Evolutionary conservation across 2,329 filamentous ascomycete species (phyloP), one percentile per base, ranked within the genome.

Genomic region (Pseudogymnoascus sp.): DNA sequence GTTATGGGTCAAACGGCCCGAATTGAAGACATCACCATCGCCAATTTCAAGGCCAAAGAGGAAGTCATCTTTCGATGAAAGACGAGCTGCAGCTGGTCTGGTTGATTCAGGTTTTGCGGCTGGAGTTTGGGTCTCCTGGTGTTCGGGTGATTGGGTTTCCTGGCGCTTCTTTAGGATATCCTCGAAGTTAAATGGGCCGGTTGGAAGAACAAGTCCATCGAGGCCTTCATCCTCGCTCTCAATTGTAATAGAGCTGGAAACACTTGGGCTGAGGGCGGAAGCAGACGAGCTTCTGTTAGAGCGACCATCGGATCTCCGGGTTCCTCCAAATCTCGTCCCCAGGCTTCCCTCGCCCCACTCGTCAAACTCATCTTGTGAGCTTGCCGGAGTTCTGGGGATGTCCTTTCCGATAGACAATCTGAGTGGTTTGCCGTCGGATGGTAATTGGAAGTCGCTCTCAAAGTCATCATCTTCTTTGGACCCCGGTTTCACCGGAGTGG

Each of bases 171-270:
- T 87, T 45, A 98, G 79, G 62, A 92, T 87, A 68, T 92, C 88
- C 43, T 85, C 84, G 71, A 98, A 90, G 75, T 96, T 88, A 62
- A 99, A 80, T 19, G 91, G 91, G 0, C 92, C 93, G 63, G 84
- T 83, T 0, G 95, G 95, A 16, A 98, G 81, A 19, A 96, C 80
- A 13, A 99, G 82, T n/a, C 93, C 93, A 66, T 95, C 90, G 66
- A 98, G 84, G 6, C 90, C 89, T 75, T 98, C 93, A 69, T 96
- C 93, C 73, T 97, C 93, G 73, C 93, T 98, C 78, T 97, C 95
- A 8, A 86, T 84, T 1, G 92, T 96, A 70, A 96, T 87, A 68
- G 90, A 95, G 75, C 93, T 98, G 19, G 92, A 90, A 64, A 96
- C 84, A 74, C 93, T 98, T 13, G 95, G 93, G 73, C 93, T 98